Evolutionary conservation across 768 basidiomycete species (phyloP).

Genomic region (Podaxis pistillaris): DNA sequence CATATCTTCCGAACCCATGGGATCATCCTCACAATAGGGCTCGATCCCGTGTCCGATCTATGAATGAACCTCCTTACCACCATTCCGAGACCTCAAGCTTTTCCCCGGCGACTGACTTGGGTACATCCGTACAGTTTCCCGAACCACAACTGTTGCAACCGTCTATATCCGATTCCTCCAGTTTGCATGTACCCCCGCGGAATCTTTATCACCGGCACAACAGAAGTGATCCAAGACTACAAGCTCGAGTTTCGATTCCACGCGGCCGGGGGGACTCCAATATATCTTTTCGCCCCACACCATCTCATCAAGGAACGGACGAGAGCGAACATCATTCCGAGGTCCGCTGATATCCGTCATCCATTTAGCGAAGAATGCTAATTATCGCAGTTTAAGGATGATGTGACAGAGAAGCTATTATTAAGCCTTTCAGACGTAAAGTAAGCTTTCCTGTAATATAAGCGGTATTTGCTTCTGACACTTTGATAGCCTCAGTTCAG

Average conservation of each 20-base stretch:
- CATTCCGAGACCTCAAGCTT: not conserved
- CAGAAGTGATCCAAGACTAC: conserved; percentile 34
- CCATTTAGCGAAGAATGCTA: not conserved
- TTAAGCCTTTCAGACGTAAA: not conserved
- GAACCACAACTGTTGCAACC: conserved; percentile 49
- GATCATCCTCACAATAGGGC: not conserved
- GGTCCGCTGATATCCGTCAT: not conserved
- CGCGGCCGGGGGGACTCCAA: conserved; percentile 24
- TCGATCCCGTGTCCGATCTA: conserved; percentile 3
- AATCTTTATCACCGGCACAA: conserved; percentile 35
- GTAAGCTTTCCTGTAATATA: conserved; percentile 25
- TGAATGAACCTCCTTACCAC: not conserved
- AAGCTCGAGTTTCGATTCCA: conserved; percentile 14
- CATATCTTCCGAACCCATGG: conserved; percentile 5
- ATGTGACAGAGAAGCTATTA: not conserved
- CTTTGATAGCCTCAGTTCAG: conserved; percentile 51
- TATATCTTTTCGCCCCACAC: conserved; percentile 34
- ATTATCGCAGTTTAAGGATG: not conserved
- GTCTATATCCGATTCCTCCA: conserved; percentile 36
- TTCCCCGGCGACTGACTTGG: not conserved
- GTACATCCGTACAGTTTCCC: conserved; percentile 39
- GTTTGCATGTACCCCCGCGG: conserved; percentile 20
- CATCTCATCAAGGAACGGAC: conserved; percentile 24
- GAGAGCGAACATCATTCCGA: not conserved
- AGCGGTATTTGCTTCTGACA: conserved; percentile 1